phyloP scores from a whole-genome alignment of 306 rosid species.

The Glycine latifolia region DNA sequence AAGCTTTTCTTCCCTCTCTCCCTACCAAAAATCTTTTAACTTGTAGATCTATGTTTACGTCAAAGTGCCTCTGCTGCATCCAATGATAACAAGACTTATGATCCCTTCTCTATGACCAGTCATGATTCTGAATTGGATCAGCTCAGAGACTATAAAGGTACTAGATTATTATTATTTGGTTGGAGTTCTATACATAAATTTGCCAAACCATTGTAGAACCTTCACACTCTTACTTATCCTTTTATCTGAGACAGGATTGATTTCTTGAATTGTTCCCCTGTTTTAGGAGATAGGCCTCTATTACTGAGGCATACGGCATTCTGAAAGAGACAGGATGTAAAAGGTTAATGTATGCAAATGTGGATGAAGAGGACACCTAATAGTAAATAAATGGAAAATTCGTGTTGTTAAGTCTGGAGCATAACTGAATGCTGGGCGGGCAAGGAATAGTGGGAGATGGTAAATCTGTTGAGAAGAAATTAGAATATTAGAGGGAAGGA shows the following conservation, averaged over 20 bases:
- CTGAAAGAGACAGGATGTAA: constrained; percentile 6
- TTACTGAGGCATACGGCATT: not conserved
- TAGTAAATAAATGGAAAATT: not conserved
- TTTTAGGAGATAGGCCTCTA: constrained; percentile 32
- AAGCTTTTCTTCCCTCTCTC: constrained; percentile 46
- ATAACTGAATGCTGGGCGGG: constrained; percentile 1
- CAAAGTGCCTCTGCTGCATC: constrained; percentile 46
- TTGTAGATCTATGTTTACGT: constrained; percentile 48
- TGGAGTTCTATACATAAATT: constrained; percentile 10
- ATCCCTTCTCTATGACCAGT: constrained; percentile 36
- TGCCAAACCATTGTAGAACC: constrained; percentile 17
- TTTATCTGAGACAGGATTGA: constrained; percentile 29
- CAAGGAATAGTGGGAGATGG: constrained; percentile 4
- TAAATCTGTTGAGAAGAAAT: constrained; percentile 23
- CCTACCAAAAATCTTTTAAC: constrained; percentile 32
- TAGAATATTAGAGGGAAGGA: constrained; percentile 29
- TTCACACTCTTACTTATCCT: not conserved
- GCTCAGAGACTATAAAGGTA: constrained; percentile 45
- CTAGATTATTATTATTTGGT: constrained; percentile 37
- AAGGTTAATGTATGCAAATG: not conserved
- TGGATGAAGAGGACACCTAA: constrained; percentile 22
- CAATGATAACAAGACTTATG: constrained; percentile 29
- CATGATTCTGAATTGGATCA: constrained; percentile 49
- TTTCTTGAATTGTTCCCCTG: constrained; percentile 19
- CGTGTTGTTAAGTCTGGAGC: not conserved